phyloP scores from a whole-genome alignment of 2,329 filamentous ascomycete species.

The Fusarium mundagurra region DNA sequence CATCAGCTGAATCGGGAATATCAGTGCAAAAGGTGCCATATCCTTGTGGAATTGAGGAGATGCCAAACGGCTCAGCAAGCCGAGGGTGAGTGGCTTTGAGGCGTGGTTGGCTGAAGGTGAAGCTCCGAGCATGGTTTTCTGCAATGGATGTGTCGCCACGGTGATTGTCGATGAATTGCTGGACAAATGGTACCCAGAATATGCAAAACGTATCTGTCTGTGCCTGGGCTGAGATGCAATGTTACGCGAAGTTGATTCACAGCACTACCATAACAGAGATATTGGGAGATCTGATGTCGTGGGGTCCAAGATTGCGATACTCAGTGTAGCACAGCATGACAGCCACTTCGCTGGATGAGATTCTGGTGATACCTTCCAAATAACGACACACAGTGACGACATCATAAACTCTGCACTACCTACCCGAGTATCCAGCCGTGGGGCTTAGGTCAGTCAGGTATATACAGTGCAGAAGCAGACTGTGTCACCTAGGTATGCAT shows the following conservation, averaged over 20 bases:
- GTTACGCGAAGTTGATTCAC: constrained; percentile 13
- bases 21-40: constrained; percentile 17
- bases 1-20: constrained; percentile 34
- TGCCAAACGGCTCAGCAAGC: constrained; percentile 13
- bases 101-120: constrained; percentile 30
- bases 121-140: neutral
- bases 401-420: neutral
- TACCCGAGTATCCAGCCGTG: neutral
- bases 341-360: neutral
- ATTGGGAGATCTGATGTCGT: constrained; percentile 22
- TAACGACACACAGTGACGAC: constrained; percentile 1
- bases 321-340: constrained; percentile 11
- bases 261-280: neutral
- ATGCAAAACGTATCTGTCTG: constrained; percentile 17
- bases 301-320: constrained; percentile 15
- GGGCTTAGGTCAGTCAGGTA: neutral
- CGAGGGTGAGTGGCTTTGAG: constrained; percentile 30
- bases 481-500: neutral
- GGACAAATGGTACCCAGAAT: neutral
- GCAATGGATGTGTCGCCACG: neutral
- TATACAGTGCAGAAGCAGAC: neutral
- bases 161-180: constrained; percentile 4
- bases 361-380: constrained; percentile 7
- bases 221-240: constrained; percentile 30
- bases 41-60: constrained; percentile 28